These are phyloP conservation scores for Penstemon eatonii DNA, from an alignment of 257 asterid genomes.

Conservation along the genomic window DNA sequence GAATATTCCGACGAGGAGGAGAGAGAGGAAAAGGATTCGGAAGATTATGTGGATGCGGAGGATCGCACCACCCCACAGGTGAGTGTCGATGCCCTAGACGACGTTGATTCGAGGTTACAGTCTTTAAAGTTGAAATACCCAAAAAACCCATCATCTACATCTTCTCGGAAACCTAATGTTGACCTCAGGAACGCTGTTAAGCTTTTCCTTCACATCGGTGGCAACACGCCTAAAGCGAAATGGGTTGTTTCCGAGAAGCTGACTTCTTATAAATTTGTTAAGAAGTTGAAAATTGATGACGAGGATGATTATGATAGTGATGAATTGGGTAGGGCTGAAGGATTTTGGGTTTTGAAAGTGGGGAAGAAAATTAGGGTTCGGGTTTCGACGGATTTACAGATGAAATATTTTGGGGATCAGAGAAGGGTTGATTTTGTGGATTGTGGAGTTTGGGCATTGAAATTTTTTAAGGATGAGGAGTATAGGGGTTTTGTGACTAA, in stretches of 20 bases:
- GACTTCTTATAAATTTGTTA: slow-evolving; percentile 52
- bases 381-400: slow-evolving; percentile 84
- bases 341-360: slow-evolving; percentile 80
- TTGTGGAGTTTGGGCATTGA: slow-evolving; percentile 94
- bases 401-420: slow-evolving; percentile 91
- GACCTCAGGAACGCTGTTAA: slow-evolving; percentile 57
- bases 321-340: slow-evolving; percentile 48
- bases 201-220: slow-evolving; percentile 82
- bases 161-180: slow-evolving; percentile 34
- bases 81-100: slow-evolving; percentile 56
- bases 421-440: slow-evolving; percentile 96
- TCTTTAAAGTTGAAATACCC: slow-evolving; percentile 72
- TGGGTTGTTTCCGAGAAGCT: slow-evolving; percentile 81
- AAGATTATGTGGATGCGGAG: slow-evolving; percentile 45
- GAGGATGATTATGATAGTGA: slow-evolving; percentile 51
- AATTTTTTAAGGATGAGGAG: slow-evolving; percentile 66
- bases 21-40: slow-evolving; percentile 48
- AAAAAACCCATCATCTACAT: slow-evolving; percentile 26
- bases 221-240: slow-evolving; percentile 89
- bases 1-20: slow-evolving; percentile 61
- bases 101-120: slow-evolving; percentile 65
- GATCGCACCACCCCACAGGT: slow-evolving; percentile 42
- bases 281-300: slow-evolving; percentile 45
- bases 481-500: slow-evolving; percentile 65
- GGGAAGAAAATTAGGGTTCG: slow-evolving; percentile 63